Evolutionary conservation across 257 asterid species (phyloP).

Genomic region (Solanum lycopersicoides): DNA sequence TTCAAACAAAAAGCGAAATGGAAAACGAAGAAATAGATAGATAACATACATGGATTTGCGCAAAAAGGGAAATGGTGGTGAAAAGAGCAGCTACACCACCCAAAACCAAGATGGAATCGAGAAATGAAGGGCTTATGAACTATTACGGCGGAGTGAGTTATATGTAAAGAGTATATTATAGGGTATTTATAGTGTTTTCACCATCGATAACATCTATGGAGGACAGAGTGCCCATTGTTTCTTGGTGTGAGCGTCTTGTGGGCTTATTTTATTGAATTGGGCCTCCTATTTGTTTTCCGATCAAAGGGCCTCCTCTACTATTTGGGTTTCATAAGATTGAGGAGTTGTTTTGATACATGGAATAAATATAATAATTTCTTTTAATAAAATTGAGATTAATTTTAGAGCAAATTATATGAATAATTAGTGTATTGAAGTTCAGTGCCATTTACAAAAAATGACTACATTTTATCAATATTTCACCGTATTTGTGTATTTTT

Average conservation of each 20-base stretch:
- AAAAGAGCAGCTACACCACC: background rate
- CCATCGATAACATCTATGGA: background rate
- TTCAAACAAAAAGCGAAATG: too few relatives aligned
- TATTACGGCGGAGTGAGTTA: background rate
- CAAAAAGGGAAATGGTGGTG: background rate
- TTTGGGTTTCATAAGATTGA: too few relatives aligned
- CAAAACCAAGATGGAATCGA: background rate
- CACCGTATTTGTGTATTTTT: too few relatives aligned
- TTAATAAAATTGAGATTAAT: too few relatives aligned
- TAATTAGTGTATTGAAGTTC: too few relatives aligned
- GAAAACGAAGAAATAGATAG: background rate
- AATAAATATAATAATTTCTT: too few relatives aligned
- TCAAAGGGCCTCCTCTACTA: too few relatives aligned
- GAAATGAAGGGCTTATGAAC: background rate
- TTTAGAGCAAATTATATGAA: too few relatives aligned
- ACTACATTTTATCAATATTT: too few relatives aligned
- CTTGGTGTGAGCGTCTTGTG: constrained; percentile 2
- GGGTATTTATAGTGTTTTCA: background rate
- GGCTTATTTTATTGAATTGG: background rate
- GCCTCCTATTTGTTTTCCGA: background rate
- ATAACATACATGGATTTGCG: background rate
- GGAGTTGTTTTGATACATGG: too few relatives aligned
- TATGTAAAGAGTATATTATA: background rate
- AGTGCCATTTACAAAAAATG: too few relatives aligned
- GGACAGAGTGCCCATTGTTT: background rate